Evolutionary conservation across 2,329 filamentous ascomycete species (phyloP).

Genomic region (Paraphoma chrysanthemicola): DNA sequence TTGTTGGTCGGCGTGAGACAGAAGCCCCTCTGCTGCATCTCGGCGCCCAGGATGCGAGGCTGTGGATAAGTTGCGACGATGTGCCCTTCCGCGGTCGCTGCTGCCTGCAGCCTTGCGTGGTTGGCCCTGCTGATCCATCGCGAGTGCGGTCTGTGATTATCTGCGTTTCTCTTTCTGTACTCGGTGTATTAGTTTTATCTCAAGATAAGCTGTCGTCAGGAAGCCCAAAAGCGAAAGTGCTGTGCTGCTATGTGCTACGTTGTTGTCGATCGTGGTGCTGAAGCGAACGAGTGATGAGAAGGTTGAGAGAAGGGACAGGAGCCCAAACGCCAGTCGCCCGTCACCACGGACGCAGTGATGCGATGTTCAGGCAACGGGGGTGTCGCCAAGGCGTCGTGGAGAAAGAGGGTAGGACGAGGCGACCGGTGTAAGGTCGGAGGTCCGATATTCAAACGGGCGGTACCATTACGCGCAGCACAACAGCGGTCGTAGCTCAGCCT

Average conservation of each 20-base stretch:
- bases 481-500: not conserved
- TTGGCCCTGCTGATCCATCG: not conserved
- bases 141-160: not conserved
- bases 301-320: not conserved
- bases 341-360: not conserved
- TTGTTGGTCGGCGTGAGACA: not conserved
- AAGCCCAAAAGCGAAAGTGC: not conserved
- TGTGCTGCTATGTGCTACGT: not conserved
- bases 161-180: not conserved
- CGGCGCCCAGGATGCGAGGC: not conserved
- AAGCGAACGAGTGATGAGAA: not conserved
- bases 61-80: not conserved
- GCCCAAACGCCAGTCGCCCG: not conserved
- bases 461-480: not conserved
- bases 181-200: not conserved
- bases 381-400: not conserved
- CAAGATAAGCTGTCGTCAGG: not conserved
- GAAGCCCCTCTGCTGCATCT: not conserved
- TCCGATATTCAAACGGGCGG: not conserved
- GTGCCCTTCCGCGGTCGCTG: not conserved
- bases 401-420: not conserved
- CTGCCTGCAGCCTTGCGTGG: constrained; percentile 13
- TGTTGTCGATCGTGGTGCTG: not conserved
- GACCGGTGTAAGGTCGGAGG: not conserved
- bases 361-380: not conserved